Conservation (phyloP, 2,329 filamentous ascomycete species). For the Aspergillus pseudoviridinutans region DNA sequence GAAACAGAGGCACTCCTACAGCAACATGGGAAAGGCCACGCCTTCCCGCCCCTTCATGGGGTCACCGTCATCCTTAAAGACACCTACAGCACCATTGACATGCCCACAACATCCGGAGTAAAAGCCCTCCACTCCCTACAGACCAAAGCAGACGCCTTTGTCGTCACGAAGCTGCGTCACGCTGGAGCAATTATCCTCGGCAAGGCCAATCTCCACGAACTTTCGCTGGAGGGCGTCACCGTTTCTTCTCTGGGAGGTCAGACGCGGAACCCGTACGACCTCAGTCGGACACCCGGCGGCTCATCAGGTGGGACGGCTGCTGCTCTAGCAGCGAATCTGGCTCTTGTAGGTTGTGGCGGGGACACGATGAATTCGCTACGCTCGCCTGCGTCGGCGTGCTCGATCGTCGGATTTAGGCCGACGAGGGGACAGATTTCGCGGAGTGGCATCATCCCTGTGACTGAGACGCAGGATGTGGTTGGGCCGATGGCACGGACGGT, state of each 20-base stretch:
- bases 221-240: conserved; percentile 60
- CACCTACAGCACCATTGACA: conserved; percentile 55
- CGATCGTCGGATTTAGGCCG: conserved; percentile 57
- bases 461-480: conserved; percentile 53
- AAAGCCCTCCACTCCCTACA: conserved; percentile 47
- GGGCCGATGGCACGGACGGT: conserved; percentile 53
- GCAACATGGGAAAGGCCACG: not conserved
- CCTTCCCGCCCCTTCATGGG: conserved; percentile 48
- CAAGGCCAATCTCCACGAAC: conserved; percentile 60
- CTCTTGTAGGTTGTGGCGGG: conserved; percentile 56
- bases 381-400: conserved; percentile 59
- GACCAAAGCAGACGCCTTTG: conserved; percentile 43
- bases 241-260: conserved; percentile 62
- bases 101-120: conserved; percentile 57
- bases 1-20: conserved; percentile 8
- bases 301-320: conserved; percentile 62
- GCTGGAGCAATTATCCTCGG: conserved; percentile 57
- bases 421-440: conserved; percentile 51
- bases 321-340: conserved; percentile 56
- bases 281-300: conserved; percentile 60
- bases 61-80: conserved; percentile 62
- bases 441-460: conserved; percentile 53
- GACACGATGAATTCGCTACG: conserved; percentile 61
- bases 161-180: conserved; percentile 47
- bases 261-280: conserved; percentile 64